Base-by-base conservation (phyloP, 1,284 basidiomycete genomes). In the Puccinia polysora region DNA sequence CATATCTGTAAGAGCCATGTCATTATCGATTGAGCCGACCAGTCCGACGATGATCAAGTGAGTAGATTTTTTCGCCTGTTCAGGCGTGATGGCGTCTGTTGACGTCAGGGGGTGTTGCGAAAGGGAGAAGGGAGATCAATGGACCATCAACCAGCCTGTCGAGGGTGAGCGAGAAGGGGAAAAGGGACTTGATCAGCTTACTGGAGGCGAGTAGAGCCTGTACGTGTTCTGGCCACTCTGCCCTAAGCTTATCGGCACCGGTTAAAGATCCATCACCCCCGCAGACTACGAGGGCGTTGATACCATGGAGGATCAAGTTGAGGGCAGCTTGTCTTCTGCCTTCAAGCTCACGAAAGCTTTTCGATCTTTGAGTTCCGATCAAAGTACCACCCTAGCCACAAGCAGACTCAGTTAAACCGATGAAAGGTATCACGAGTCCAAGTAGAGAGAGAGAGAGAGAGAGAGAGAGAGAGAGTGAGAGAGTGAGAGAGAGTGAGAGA, bases 11-110 rank as follows among this genome's bases (percentile, higher is more conserved):
- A 96, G 85, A 25, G 90, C 89, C 92, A 98, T 96, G 81, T 98
- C 96, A 79, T 98, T 98, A 82, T 98, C 95, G 80, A 99, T 97
- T 4, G 91, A 95, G 52, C 95, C 95, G 64, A 98, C 95, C 30
- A 98, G 86, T 50, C 96, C 95, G 76, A 94, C 95, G 77, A 99
- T 97, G 81, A 88, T 91, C 76, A 99, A 87, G 77, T 97, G 89
- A 6, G 85, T 83, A 78, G 94, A 88, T 8, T 82, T 82, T 49
- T 83, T 79, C 30, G 85, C 84, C 78, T 97, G 89, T 62, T 86
- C 87, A 32, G 86, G 83, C 0, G 86, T 86, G 79, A 97, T 97
- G 75, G 84, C 83, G 74, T 84, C 88, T 87, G 77, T n/a, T n/a
- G n/a, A n/a, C n/a, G n/a, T n/a, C n/a, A n/a, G n/a, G n/a, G n/a